Base-by-base conservation (phyloP, 164 flowering plant genomes). In the Stephania cephalantha region DNA sequence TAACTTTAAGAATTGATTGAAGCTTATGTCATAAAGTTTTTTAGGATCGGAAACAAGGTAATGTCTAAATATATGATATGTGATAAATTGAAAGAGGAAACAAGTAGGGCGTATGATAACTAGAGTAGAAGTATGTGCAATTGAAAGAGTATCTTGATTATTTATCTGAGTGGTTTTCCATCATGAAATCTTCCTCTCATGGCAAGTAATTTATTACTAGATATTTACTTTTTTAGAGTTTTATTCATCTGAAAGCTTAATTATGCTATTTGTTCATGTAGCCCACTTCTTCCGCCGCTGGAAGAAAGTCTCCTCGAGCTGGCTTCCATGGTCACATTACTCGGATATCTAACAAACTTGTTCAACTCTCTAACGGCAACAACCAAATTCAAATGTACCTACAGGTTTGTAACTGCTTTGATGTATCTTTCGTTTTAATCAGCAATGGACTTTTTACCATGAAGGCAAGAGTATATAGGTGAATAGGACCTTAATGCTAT, bases 271-370 rank as follows among this genome's bases (percentile, higher is more conserved):
- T 61, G 66, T 20, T 61, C n/a, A 20, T 61, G 84, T 88, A 95
- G 99, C 97, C 98, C 71, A 93, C 97, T 18, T 30, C 88, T 68
- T 87, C 91, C 70, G 86, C 90, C 46, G 67, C 85, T 79, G 94
- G 90, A 73, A 90, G 84, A 78, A 75, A 72, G 64, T 86, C 87
- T 46, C 94, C 95, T 52, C 85, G 92, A 66, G 89, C 83, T 15
- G 98, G 99, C 76, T 84, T 90, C 79, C 76, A 89, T 79, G 99
- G 99, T 63, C 99, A 95, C 81, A 82, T 90, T 20, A 93, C 99
- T 5, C 85, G 98, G 48, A 90, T 95, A 71, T 84, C 96, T 67
- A 95, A 95, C 81, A 95, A 87, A 80, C 88, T 93, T 81, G 76
- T 87, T 78, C 99, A 93, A 76, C 64, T 93, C 81, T 88, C 82